Percentiles rank a stretch among this genome's conserved stretches.
phyloP scores from a whole-genome alignment of 2,329 filamentous ascomycete genomes.

The Aphanoascus verrucosus region DNA sequence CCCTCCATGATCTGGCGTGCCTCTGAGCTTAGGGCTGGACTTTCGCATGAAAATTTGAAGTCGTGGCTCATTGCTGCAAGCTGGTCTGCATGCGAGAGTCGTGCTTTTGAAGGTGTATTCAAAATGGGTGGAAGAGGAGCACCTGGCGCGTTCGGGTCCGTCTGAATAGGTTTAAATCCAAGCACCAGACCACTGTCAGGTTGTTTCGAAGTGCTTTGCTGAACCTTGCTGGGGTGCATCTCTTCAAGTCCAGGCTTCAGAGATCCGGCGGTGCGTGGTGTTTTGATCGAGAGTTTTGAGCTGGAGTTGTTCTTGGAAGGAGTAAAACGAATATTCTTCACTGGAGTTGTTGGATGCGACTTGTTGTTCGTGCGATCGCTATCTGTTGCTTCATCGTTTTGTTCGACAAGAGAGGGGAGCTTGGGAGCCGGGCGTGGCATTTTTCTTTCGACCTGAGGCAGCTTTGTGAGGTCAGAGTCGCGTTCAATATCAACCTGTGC shows the following conservation, averaged over 20 bases:
- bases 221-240: conserved; percentile 83
- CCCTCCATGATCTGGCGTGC: conserved; percentile 53
- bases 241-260: conserved; percentile 63
- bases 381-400: conserved; percentile 33
- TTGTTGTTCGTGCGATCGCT: conserved; percentile 20
- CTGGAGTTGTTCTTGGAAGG: conserved; percentile 22
- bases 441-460: background rate
- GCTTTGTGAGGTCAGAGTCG: background rate
- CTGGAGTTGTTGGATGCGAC: conserved; percentile 17
- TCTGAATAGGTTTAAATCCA: conserved; percentile 67
- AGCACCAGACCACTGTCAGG: conserved; percentile 70
- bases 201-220: conserved; percentile 61
- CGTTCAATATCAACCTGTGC: background rate
- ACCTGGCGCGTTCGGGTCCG: conserved; percentile 22
- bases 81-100: conserved; percentile 25
- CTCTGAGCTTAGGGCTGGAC: conserved; percentile 37
- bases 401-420: conserved; percentile 39
- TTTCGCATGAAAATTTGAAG: conserved; percentile 37
- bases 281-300: conserved; percentile 35
- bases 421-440: conserved; percentile 20
- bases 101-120: conserved; percentile 36
- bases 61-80: conserved; percentile 38
- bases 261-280: conserved; percentile 55
- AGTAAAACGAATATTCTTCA: conserved; percentile 25
- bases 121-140: conserved; percentile 19